Evolutionary conservation across 192 early-diverging fungal genomes (phyloP), one percentile per base, ranked within the genome.

Genomic region (Coemansia sp.): DNA sequence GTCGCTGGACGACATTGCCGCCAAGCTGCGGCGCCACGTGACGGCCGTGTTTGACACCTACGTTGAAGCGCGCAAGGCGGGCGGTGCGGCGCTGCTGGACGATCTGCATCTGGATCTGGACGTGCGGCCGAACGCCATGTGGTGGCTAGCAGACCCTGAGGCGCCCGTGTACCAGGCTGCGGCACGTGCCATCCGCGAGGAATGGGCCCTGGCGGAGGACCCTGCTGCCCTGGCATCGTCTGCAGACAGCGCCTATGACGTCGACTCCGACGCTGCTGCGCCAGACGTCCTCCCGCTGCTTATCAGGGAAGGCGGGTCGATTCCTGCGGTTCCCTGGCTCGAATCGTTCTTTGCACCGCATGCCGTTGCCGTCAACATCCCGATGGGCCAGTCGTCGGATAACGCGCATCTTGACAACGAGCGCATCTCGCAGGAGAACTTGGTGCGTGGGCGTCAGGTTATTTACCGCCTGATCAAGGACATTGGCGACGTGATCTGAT

Each of bases 401-500:
- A 90, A 92, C 60, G 91, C 91, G 4, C 91, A 92, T 73, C 71
- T 92, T 64, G 88, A 87, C 59, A 91, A 92, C 52, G 91, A 92
- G 76, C 83, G 91, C 21, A 92, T 92, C 49, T 77, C 89, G 43
- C 69, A 90, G 35, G 83, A 84, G 60, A 92, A 92, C 60, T 66
- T 92, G 44, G 70, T 88, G 72, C 84, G 84, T 20, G 91, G 91
- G 35, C 85, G 86, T 61, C 77, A 87, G 44, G 87, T 92, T 45
- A 77, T 91, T 43, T 87, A 87, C 62, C 68, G 78, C 7, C 83
- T 89, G 49, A 39, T 85, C 48, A 58, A 67, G 51, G 65, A 69
- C 56, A 71, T 80, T 12, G 68, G 35, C 43, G 23, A 66, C 14
- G 66, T 77, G n/a, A 48, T 77, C 14, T 34, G 30, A 30, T 30